Base-by-base conservation (phyloP, 108 stramenopile species). In the Conticribra guillardii region DNA sequence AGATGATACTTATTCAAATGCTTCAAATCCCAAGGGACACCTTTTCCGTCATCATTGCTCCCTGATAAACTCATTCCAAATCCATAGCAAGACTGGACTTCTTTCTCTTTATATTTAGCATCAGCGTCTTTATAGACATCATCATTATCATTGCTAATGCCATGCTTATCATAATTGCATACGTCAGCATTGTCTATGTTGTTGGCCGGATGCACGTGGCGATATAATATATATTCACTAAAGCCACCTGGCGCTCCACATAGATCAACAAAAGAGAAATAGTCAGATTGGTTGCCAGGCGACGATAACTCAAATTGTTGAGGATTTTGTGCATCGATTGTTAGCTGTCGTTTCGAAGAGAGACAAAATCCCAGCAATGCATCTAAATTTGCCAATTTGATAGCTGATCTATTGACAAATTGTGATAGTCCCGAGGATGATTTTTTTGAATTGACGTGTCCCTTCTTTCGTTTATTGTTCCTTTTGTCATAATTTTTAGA, bases 221-320 rank as follows among this genome's bases (percentile, higher is more conserved):
- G 78, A 67, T 81, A 81, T 71, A 92, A 66, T n/a, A 96, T 51
- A 56, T 96, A 96, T 54, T 96, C 92, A 71, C 89, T 90, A 45
- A 91, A 96, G 15, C 95, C 95, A 31, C 95, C 95, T 0, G 95
- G 95, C 3, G 92, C 92, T 1, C 89, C 95, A 66, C 92, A 93
- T 21, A 96, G 60, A 74, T 96, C 95, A 1, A 87, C 92, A 86
- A 93, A 96, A 15, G 78, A 51, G 76, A 93, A 89, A 23, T 50
- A 18, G 16, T 50, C 16, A 1, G 4, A 47, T 18, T 3, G 17
- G 46, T 44, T 44, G 4, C 2, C 22, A 34, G 14, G 7, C 34
- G 5, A 32, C 0, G 32, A 18, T 18, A 19, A 16, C 23, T 9
- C 3, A 5, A 34, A 28, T 8, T 30, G 24, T 50, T 60, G 32